Evolutionary conservation across 768 basidiomycete genomes (phyloP).

Genomic region (Kwoniella mangroviensis): DNA sequence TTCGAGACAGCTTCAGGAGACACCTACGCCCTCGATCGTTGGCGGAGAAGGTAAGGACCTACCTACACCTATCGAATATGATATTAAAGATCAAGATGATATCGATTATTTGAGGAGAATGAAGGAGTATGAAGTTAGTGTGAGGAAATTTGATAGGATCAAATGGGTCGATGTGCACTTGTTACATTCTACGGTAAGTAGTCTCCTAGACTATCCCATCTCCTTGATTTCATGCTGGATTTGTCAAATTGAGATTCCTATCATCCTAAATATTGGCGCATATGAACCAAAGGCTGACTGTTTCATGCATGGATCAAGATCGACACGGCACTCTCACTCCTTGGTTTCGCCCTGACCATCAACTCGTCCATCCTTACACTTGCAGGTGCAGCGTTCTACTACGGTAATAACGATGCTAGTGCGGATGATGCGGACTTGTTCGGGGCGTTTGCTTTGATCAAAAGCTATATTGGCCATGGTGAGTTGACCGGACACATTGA

Average conservation of each 20-base stretch:
- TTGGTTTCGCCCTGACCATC: slow-evolving; percentile 85
- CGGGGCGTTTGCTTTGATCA: slow-evolving; percentile 78
- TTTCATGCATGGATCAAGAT: slow-evolving; percentile 42
- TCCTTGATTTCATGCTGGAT: too few relatives aligned
- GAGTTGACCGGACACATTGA: slow-evolving; percentile 37
- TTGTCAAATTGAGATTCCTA: too few relatives aligned
- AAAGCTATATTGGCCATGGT: slow-evolving; percentile 71
- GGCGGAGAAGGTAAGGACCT: slow-evolving; percentile 10
- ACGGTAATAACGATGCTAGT: slow-evolving; percentile 57
- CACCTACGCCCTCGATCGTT: not conserved
- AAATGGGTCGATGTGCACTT: slow-evolving; percentile 55
- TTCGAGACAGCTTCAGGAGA: not conserved
- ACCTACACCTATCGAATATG: slow-evolving; percentile 2
- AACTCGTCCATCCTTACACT: slow-evolving; percentile 81
- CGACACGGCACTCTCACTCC: slow-evolving; percentile 68
- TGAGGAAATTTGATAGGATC: slow-evolving; percentile 55
- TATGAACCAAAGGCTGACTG: not conserved
- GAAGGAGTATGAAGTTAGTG: slow-evolving; percentile 44
- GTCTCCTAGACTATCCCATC: not conserved
- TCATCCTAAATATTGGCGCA: too few relatives aligned
- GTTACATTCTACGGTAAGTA: slow-evolving; percentile 53
- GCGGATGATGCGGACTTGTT: slow-evolving; percentile 73
- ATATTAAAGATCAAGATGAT: slow-evolving; percentile 13
- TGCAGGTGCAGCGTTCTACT: slow-evolving; percentile 80
- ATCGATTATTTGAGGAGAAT: slow-evolving; percentile 29